These are phyloP conservation scores for Penicillium sp. DNA, from an alignment of 2,329 filamentous ascomycete genomes.

Conservation along the genomic window DNA sequence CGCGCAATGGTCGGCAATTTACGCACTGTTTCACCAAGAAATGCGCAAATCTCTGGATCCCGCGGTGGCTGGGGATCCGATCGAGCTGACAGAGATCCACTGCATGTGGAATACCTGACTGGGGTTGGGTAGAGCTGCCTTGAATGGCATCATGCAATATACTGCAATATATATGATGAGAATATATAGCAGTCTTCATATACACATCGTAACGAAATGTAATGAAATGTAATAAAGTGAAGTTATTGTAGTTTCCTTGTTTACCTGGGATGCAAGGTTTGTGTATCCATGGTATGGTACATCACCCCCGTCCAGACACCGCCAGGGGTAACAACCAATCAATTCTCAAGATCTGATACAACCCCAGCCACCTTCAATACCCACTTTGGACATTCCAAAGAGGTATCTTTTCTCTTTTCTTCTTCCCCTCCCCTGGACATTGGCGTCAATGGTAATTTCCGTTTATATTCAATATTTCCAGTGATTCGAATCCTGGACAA, in stretches of 20 bases:
- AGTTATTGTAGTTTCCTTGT: neutral
- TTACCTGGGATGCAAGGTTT: conserved; percentile 10
- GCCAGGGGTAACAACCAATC: conserved; percentile 23
- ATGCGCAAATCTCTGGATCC: conserved; percentile 18
- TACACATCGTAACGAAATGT: too few species aligned
- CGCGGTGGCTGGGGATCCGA: conserved; percentile 24
- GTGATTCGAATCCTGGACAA: neutral
- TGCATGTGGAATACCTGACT: conserved; percentile 6
- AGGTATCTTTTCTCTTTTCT: conserved; percentile 14
- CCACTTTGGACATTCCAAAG: conserved; percentile 18
- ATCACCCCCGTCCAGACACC: conserved; percentile 5
- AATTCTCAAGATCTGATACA: neutral
- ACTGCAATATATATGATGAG: neutral
- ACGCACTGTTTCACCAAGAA: conserved; percentile 12
- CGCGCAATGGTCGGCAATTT: conserved; percentile 12
- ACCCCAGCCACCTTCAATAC: conserved; percentile 26
- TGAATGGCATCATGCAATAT: conserved; percentile 5
- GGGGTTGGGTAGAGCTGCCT: neutral
- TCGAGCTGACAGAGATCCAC: conserved; percentile 22
- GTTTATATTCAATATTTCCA: neutral
- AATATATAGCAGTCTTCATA: too few species aligned
- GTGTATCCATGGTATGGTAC: conserved; percentile 1
- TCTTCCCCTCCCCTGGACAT: conserved; percentile 10
- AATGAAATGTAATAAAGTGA: too few species aligned
- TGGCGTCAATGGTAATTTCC: conserved; percentile 8